Evolutionary conservation across 441 rosid genomes (phyloP), one percentile per base, ranked within the genome.

Genomic region (Melastoma candidum): DNA sequence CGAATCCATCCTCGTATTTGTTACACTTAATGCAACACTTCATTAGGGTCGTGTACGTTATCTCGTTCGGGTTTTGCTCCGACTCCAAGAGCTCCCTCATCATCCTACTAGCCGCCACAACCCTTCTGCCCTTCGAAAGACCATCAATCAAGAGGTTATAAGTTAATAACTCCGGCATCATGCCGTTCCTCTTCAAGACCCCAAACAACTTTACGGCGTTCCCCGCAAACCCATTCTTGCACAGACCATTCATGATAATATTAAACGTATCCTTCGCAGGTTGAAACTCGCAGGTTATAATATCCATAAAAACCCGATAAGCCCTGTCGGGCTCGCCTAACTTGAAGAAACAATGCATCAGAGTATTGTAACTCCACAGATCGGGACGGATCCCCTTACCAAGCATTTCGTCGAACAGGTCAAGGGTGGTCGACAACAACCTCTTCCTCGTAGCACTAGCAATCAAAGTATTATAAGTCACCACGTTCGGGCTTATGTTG

Each of bases 351-450:
- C 90, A 75, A 58, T 81, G 84, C 92, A 84, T 87, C 67, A 90
- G 58, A 56, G 80, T 78, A 59, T 90, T 90, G 53, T 81, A 90
- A 68, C 82, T 87, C 87, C 95, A 84, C 44, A 77, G 10, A 68
- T 90, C 84, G 8, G 95, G 90, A 57, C 51, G 44, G 47, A 90
- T 61, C 4, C 80, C 81, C 54, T 48, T 52, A 0, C 66, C 63
- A 43, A 75, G 76, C 96, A 87, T 90, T 82, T 90, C 97, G 3
- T 83, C 92, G 60, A 87, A 83, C 77, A 90, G 72, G 49, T 78
- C 62, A 56, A 72, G 45, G 43, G 78, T 68, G 46, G 61, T 61
- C 29, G 63, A 48, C 22, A 87, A 54, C 59, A 72, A 61, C 26
- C 73, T 49, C 12, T 63, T 52, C 60, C 78, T 70, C 1, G 71